These are phyloP conservation scores for Raphanus sativus DNA, from an alignment of 345 rosid species.

Conservation along the genomic window DNA sequence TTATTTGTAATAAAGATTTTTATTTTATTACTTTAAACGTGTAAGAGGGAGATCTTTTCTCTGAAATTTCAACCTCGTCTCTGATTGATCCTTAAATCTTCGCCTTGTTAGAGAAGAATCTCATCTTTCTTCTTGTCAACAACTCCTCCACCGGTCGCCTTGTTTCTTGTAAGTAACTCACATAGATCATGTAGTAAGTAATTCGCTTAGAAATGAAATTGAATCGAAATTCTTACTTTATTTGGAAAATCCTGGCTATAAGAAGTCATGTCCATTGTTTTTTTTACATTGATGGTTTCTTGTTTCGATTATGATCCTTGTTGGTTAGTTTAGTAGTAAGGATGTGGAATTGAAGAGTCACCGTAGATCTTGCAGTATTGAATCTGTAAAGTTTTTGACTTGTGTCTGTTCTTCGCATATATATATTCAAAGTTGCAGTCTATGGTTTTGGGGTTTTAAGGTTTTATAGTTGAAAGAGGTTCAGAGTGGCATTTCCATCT, in stretches of 20 bases:
- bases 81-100: conserved; percentile 30
- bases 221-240: not conserved
- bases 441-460: not conserved
- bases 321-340: not conserved
- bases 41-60: conserved; percentile 20
- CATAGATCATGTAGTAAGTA: not conserved
- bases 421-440: conserved; percentile 6
- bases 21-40: conserved; percentile 7
- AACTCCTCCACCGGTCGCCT: conserved; percentile 18
- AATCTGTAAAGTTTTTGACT: conserved; percentile 1
- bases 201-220: not conserved
- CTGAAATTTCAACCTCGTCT: conserved; percentile 34
- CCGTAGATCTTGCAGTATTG: conserved; percentile 27
- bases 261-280: not conserved
- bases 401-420: not conserved
- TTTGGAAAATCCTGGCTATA: not conserved
- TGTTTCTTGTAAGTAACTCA: not conserved
- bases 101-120: conserved; percentile 30
- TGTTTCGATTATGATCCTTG: conserved; percentile 19
- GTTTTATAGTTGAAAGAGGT: not conserved
- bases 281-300: conserved; percentile 5
- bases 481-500: not conserved
- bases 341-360: not conserved
- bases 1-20: not conserved
- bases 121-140: not conserved